phyloP scores from a whole-genome alignment of 345 rosid genomes.

The Punica granatum region DNA sequence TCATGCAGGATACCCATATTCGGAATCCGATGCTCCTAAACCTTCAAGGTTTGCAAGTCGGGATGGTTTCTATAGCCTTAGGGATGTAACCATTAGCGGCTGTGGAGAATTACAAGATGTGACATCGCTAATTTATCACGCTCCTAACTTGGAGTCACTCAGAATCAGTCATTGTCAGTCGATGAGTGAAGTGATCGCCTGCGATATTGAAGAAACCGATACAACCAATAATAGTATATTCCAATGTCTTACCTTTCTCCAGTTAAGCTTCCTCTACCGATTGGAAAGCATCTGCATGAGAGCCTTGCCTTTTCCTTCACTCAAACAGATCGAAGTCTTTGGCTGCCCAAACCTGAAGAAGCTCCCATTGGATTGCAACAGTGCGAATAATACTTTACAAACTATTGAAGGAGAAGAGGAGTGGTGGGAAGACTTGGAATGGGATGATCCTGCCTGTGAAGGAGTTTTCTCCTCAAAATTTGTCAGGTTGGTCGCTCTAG shows the following conservation, averaged over 20 bases:
- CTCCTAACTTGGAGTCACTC: not conserved
- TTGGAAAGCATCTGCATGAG: not conserved
- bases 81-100: too few species aligned
- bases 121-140: not conserved
- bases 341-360: not conserved
- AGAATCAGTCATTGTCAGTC: not conserved
- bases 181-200: not conserved
- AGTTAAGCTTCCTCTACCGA: not conserved
- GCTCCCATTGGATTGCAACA: not conserved
- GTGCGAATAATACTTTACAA: not conserved
- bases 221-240: not conserved
- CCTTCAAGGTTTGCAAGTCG: not conserved
- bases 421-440: not conserved
- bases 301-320: not conserved
- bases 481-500: too few species aligned
- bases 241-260: not conserved
- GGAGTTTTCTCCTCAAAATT: not conserved
- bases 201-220: not conserved
- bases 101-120: not conserved
- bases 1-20: too few species aligned
- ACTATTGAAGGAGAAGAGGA: not conserved
- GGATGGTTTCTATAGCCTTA: not conserved
- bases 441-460: not conserved
- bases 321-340: not conserved
- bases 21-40: not conserved